Base-by-base conservation (phyloP, 179 eudicot genomes). In the Amaranthus tricolor region DNA sequence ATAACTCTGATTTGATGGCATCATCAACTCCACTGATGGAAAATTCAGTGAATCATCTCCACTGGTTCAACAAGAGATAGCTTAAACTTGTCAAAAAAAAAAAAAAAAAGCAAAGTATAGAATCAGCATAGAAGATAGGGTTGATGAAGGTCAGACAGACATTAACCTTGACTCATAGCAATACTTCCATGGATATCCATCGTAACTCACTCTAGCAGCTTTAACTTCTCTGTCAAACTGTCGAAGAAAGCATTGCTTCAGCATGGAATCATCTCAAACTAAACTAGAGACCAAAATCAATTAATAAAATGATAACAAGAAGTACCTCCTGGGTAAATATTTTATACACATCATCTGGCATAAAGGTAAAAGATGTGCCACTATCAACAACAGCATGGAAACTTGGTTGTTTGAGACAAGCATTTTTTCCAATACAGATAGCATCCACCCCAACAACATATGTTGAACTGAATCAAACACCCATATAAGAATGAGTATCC, bases 201-300 rank as follows among this genome's bases (percentile, higher is more conserved):
- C 89, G 80, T 76, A 90, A 61, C 68, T 84, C 17, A 82, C 69
- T 68, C 88, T 86, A 52, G 89, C 81, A 52, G 90, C 88, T 73
- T 90, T 88, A 62, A 88, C 81, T 85, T 86, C 88, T 83, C 86
- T 84, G 78, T 90, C 93, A 82, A 95, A 93, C 99, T 95, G 82
- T 65, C 62, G 74, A 16, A 63, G 73, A 72, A 69, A 58, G 62
- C 58, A 78, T 52, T 57, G 62, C n/a, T 47, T 74, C 74, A 69
- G 20, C 44, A 59, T 24, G 2, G 52, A 78, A 71, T 53, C 64
- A 71, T 70, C 65, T 52, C 57, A 7, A 75, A 71, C 71, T 57
- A 71, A 71, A 63, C 45, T 16, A 62, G 62, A 49, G 20, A 50
- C 43, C 10, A 48, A 58, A 79, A 13, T 12, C 44, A 57, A 43